phyloP scores from a whole-genome alignment of 495 filamentous ascomycete species.

The Hypoxylon rickii region DNA sequence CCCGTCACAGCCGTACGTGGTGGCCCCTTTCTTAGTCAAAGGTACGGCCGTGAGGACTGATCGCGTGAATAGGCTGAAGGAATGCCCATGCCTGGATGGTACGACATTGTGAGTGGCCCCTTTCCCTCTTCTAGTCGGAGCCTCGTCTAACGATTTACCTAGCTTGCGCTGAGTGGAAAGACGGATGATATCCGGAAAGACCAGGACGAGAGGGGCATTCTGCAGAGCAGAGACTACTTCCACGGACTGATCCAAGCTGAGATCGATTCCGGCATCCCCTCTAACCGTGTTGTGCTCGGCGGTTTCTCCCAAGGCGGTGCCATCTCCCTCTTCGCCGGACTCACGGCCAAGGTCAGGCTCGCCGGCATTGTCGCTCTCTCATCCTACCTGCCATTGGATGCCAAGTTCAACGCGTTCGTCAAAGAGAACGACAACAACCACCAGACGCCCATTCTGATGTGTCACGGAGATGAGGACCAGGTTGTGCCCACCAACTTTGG shows the following conservation, averaged over 20 bases:
- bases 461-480: slow-evolving; percentile 75
- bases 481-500: slow-evolving; percentile 74
- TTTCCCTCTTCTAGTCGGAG: neutral
- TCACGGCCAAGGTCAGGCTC: slow-evolving; percentile 75
- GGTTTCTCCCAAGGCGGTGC: slow-evolving; percentile 64
- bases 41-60: slow-evolving; percentile 7
- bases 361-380: slow-evolving; percentile 88
- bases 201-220: slow-evolving; percentile 82
- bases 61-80: slow-evolving; percentile 65
- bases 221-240: slow-evolving; percentile 73
- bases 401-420: slow-evolving; percentile 69
- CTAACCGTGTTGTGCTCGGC: slow-evolving; percentile 82
- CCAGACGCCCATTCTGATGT: slow-evolving; percentile 84
- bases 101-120: slow-evolving; percentile 74
- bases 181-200: slow-evolving; percentile 34
- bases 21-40: neutral
- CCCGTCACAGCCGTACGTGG: slow-evolving; percentile 84
- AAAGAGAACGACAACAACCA: slow-evolving; percentile 71
- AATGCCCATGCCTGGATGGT: slow-evolving; percentile 90
- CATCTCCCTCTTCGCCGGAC: slow-evolving; percentile 62
- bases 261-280: slow-evolving; percentile 79
- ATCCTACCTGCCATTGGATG: slow-evolving; percentile 75
- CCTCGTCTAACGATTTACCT: slow-evolving; percentile 4
- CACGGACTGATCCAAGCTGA: slow-evolving; percentile 81
- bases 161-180: slow-evolving; percentile 34